These are phyloP conservation scores for Neopestalotiopsis sp. DNA, from an alignment of 2,329 filamentous ascomycete genomes.

Conservation along the genomic window DNA sequence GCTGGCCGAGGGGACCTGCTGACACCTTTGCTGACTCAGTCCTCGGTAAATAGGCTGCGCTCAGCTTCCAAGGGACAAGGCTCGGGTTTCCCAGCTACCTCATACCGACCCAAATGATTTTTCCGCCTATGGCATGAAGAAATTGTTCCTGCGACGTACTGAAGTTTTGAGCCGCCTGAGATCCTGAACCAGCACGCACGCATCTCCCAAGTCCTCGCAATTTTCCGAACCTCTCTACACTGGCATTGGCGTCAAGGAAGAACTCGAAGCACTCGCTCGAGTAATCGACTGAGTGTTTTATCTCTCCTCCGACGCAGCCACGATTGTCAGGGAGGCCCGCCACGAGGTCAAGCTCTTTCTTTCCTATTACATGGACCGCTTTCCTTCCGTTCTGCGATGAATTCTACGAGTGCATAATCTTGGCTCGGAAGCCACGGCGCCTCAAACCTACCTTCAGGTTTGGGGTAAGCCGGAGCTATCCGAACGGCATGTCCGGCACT, in stretches of 20 bases:
- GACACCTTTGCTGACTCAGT: conserved; percentile 85
- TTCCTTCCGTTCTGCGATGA: conserved; percentile 45
- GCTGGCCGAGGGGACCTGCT: conserved; percentile 76
- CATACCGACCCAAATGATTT: conserved; percentile 50
- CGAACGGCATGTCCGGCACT: conserved; percentile 48
- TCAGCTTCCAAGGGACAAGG: conserved; percentile 74
- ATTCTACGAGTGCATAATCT: conserved; percentile 39
- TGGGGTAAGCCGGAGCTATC: conserved; percentile 25
- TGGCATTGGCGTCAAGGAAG: conserved; percentile 15
- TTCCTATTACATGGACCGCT: conserved; percentile 41
- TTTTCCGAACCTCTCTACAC: neutral
- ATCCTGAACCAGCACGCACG: conserved; percentile 25
- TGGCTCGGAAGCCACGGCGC: conserved; percentile 36
- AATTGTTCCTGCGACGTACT: conserved; percentile 21
- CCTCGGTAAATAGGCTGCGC: conserved; percentile 83
- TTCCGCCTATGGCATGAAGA: conserved; percentile 23
- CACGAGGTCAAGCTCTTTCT: conserved; percentile 21
- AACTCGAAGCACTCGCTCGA: conserved; percentile 12
- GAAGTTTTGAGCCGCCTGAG: conserved; percentile 24
- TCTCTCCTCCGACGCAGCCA: conserved; percentile 3
- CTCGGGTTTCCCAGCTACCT: conserved; percentile 46
- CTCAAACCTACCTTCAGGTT: conserved; percentile 24
- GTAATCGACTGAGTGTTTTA: conserved; percentile 5
- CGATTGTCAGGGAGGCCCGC: neutral
- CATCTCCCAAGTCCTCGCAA: conserved; percentile 20